Percentiles rank a stretch among this genome's conserved stretches.
These are phyloP conservation scores for Linnemannia hyalina DNA, from an alignment of 192 early-diverging fungal genomes.

Conservation along the genomic window DNA sequence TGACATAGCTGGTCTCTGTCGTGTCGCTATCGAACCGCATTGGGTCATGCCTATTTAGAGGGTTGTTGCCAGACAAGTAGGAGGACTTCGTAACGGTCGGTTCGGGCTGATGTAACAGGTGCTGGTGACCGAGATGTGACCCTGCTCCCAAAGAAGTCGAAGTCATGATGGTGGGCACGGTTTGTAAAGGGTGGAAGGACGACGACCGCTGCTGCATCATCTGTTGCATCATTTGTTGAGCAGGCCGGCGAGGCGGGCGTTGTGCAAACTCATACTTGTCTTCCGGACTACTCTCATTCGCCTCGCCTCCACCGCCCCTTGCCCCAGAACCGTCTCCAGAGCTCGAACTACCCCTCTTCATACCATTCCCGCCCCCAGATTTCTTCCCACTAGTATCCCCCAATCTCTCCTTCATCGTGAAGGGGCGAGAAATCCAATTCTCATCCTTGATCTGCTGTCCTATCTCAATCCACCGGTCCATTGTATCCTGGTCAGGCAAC, in stretches of 20 bases:
- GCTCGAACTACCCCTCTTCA: not conserved
- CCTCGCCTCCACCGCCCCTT: no score
- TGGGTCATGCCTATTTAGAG: not conserved
- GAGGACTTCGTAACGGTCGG: not conserved
- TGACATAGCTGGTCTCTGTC: constrained; percentile 3
- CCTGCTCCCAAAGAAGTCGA: not conserved
- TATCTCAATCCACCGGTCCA: constrained; percentile 49
- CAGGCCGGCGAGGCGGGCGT: not conserved
- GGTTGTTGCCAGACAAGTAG: not conserved
- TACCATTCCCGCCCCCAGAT: not conserved
- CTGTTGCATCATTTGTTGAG: not conserved
- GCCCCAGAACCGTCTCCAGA: not conserved
- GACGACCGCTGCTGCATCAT: not conserved
- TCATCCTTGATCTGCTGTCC: constrained; percentile 45
- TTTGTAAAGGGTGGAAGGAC: constrained; percentile 6
- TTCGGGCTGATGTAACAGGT: not conserved
- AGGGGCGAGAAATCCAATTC: constrained; percentile 36
- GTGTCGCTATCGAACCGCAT: constrained; percentile 12
- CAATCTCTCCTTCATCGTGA: not conserved
- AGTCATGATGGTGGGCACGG: not conserved
- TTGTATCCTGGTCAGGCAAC: constrained; percentile 39
- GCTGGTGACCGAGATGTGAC: not conserved
- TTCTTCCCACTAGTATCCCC: not conserved
- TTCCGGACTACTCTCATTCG: not conserved
- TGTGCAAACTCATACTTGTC: not conserved